Evolutionary conservation across 371 early-diverging fungal genomes (phyloP), one percentile per base, ranked within the genome.

Genomic region (Mortierella sp.): DNA sequence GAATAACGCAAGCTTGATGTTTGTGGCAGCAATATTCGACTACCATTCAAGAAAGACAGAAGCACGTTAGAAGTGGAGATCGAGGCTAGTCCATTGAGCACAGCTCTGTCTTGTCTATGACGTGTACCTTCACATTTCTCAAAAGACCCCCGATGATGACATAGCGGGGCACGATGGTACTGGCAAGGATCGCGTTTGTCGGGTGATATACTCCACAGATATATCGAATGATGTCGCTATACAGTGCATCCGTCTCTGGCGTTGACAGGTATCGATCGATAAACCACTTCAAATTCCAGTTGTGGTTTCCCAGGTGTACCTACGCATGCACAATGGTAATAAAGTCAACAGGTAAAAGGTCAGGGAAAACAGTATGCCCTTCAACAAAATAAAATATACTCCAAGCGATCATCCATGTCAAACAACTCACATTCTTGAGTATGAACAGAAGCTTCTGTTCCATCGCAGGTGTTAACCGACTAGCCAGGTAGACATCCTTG

Each of bases 191-290:
- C 11, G 86, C 84, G 59, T 93, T 94, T n/a, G 87, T 76, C 8
- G 93, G 93, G 76, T 93, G 92, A 81, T 91, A 89, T 0, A 89
- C 92, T 47, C 91, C 87, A 28, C 90, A 87, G 39, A 94, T 84
- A 56, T 86, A 94, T 23, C 94, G 86, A n/a, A 94, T 87, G 9
- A 93, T 54, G 65, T 94, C 94, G 50, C 83, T 79, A 41, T 80
- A 86, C 43, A 90, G 82, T 1, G 87, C 69, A 39, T 90, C 93
- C 5, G 87, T 58, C 64, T 91, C 89, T 0, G 88, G 86, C 2
- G 87, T 80, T 2, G 75, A 68, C 27, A 93, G 61, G 61, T 72
- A 92, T 15, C 90, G 80, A 49, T 88, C 88, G 17, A 84, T 78
- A 51, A 93, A 92, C 92, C 92, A 91, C 37, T 70, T 72, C 32